Base-by-base conservation (phyloP, 164 flowering plant genomes). In the Euptelea pleiosperma region DNA sequence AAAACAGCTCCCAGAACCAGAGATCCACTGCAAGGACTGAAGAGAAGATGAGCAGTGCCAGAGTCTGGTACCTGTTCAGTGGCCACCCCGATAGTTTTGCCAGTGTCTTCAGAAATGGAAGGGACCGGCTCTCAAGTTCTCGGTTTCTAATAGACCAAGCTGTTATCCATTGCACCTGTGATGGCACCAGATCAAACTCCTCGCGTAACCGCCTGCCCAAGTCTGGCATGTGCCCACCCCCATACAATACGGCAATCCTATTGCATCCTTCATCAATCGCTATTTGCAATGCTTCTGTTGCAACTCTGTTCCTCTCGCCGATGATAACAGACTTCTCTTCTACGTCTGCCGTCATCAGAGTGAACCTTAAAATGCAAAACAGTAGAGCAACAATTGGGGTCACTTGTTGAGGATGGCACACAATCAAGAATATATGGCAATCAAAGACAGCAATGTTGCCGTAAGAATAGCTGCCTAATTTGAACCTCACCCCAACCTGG, bases 191-290 rank as follows among this genome's bases (percentile, higher is more conserved):
- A 50, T 83, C 78, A 33, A 89, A 82, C 44, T 89, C 96, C 60
- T 86, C 89, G n/a, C 77, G 68, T 41, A 89, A 58, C 15, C 96
- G 77, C 67, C 96, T 77, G 5, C 93, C 96, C 63, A 89, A 53
- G 65, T 86, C 96, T 0, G 96, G 96, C 96, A 89, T 89, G 77
- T 86, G 96, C n/a, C 96, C 96, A 19, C 93, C 86, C 1, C 96
- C 96, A 44, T 89, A 89, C 5, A 89, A 69, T 16, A 89, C 70
- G 2, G 93, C 96, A 42, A 89, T 86, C 72, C 56, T 82, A n/a
- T 77, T 83, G 67, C 78, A 69, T 8, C 96, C 91, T 8, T 72
- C 77, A 0, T 76, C 74, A 0, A 89, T 75, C 16, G 93, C 89
- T 45, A 65, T 73, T 56, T 59, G 59, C 44, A 89, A 76, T 18